Evolutionary conservation across 2,329 filamentous ascomycete species (phyloP).

Genomic region (Volutella citrinella): DNA sequence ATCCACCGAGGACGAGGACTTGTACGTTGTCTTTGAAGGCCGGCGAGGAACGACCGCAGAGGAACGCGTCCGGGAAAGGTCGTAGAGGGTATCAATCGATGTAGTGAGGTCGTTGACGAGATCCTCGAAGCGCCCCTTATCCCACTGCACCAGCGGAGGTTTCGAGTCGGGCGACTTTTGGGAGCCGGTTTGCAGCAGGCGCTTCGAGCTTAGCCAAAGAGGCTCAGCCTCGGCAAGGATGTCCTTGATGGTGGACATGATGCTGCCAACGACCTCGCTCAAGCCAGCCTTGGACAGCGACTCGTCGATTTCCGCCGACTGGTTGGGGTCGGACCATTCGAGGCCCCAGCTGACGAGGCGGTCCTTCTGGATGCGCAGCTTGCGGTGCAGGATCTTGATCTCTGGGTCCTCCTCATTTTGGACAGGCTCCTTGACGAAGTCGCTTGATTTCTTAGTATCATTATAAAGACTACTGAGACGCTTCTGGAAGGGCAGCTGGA

Average conservation of each 20-base stretch:
- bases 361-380: constrained; percentile 77
- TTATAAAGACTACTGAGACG: constrained; percentile 72
- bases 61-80: constrained; percentile 66
- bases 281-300: constrained; percentile 70
- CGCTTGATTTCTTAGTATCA: constrained; percentile 75
- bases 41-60: constrained; percentile 36
- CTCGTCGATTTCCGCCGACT: constrained; percentile 68
- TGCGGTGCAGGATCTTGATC: constrained; percentile 68
- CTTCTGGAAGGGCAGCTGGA: constrained; percentile 57
- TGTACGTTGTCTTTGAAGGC: constrained; percentile 31
- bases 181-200: constrained; percentile 36
- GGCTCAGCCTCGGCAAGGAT: constrained; percentile 74
- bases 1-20: constrained; percentile 37
- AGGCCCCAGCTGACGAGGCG: constrained; percentile 75
- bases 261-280: constrained; percentile 73
- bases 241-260: constrained; percentile 78
- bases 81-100: constrained; percentile 77
- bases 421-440: constrained; percentile 65
- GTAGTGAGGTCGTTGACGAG: constrained; percentile 71
- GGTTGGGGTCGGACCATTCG: constrained; percentile 73
- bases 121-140: constrained; percentile 72
- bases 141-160: constrained; percentile 57
- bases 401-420: constrained; percentile 66
- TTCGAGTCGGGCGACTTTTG: constrained; percentile 53
- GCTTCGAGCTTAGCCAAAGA: constrained; percentile 62